A percentile compares a stretch with the other conserved stretches of the same genome.
Conservation (phyloP, 1,139 yeast species). For the Yamadazyma membranifaciens region DNA sequence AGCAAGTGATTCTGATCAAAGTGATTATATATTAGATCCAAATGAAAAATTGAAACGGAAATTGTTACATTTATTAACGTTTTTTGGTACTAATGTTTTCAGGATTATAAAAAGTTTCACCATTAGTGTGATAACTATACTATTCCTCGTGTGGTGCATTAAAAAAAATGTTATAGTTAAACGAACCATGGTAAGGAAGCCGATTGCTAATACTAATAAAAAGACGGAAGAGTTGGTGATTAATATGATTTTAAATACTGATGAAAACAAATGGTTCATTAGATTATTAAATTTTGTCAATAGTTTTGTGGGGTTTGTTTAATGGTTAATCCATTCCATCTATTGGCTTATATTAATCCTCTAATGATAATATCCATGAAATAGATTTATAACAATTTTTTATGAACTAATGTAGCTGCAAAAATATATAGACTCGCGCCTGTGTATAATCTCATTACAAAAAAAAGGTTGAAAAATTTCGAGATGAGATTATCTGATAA, state of each 20-base stretch:
- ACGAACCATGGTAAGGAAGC: conserved; percentile 38
- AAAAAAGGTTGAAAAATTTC: conserved; percentile 12
- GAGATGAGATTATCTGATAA: conserved; percentile 13
- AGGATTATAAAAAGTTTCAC: conserved; percentile 36
- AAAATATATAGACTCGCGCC: neutral
- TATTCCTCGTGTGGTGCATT: conserved; percentile 45
- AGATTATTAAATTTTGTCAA: conserved; percentile 38
- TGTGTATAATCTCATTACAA: neutral
- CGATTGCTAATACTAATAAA: conserved; percentile 21
- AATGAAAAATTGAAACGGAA: conserved; percentile 24
- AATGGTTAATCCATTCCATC: conserved; percentile 1
- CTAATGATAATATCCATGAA: neutral
- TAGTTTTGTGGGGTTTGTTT: conserved; percentile 48
- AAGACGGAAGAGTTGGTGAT: conserved; percentile 41
- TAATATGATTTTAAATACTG: conserved; percentile 44
- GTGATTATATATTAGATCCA: conserved; percentile 21
- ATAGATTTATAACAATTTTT: neutral
- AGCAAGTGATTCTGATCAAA: conserved; percentile 15
- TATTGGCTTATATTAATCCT: neutral
- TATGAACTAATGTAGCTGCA: conserved; percentile 1
- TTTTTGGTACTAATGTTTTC: conserved; percentile 29
- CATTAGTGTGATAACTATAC: conserved; percentile 35
- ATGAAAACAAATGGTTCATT: conserved; percentile 48
- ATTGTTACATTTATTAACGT: conserved; percentile 22
- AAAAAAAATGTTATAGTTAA: conserved; percentile 42